A percentile compares a stretch with the other conserved stretches of the same genome.
Evolutionary conservation across 73 alveolate genomes (phyloP).

Genomic region (Paramecium octaurelia): DNA sequence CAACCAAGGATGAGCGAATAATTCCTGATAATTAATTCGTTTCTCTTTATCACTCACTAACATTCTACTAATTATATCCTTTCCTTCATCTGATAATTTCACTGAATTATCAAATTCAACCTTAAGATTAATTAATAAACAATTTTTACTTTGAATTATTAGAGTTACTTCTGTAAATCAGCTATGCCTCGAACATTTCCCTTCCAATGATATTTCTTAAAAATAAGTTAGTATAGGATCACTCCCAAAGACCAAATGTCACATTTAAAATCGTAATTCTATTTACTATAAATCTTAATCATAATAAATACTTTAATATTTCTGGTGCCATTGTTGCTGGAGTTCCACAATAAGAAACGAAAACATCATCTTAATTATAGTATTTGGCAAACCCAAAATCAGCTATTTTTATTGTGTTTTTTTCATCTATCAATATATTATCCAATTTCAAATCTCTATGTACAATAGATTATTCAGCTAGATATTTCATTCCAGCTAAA

Average conservation of each 20-base stretch:
- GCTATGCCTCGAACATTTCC: not conserved
- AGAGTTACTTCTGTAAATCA: not conserved
- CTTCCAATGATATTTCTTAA: not conserved
- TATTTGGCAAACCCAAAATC: constrained; percentile 58
- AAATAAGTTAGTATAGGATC: not conserved
- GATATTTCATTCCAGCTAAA: constrained; percentile 69
- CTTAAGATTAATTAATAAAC: not conserved
- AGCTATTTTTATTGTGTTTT: constrained; percentile 42
- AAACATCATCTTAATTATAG: not conserved
- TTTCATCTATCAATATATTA: constrained; percentile 63
- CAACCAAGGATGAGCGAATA: constrained; percentile 38
- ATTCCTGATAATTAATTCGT: constrained; percentile 37
- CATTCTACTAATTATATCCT: constrained; percentile 45
- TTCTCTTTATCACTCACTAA: not conserved
- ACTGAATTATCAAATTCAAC: not conserved
- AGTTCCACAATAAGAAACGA: not conserved
- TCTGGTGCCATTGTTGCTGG: constrained; percentile 47
- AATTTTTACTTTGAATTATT: not conserved
- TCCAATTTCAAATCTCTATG: constrained; percentile 90
- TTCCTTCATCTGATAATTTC: not conserved
- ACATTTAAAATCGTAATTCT: not conserved
- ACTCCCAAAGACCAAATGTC: constrained; percentile 39
- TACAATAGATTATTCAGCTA: constrained; percentile 69
- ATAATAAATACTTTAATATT: not conserved
- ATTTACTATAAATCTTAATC: not conserved